Percentiles rank a stretch among this genome's conserved stretches.
Evolutionary conservation across 2,329 filamentous ascomycete genomes (phyloP).

Genomic region (Dothidotthia symphoricarpi): DNA sequence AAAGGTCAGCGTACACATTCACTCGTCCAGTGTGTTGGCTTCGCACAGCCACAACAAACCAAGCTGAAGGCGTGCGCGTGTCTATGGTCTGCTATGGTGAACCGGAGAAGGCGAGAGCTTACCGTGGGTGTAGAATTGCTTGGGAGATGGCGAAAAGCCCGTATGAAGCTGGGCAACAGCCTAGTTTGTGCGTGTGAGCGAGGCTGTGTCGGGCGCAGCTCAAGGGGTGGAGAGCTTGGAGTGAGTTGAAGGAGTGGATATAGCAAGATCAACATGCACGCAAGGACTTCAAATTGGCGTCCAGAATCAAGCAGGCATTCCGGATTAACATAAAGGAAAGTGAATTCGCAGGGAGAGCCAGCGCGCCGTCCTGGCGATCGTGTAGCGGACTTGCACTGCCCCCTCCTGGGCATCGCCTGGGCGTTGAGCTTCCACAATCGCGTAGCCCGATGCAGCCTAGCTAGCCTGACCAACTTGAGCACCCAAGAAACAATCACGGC

Average conservation of each 20-base stretch:
- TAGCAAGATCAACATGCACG: background rate
- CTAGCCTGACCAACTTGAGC: too few relatives aligned
- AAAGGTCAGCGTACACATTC: background rate
- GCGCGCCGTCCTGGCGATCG: too few relatives aligned
- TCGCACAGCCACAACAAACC: conserved; percentile 6
- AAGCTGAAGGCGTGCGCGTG: conserved; percentile 6
- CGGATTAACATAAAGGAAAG: too few relatives aligned
- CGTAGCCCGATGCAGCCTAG: too few relatives aligned
- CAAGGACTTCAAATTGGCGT: background rate
- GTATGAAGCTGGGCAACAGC: conserved; percentile 4
- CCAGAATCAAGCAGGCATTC: too few relatives aligned
- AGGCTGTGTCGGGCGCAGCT: conserved; percentile 7
- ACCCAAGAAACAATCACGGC: background rate
- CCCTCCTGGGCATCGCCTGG: too few relatives aligned
- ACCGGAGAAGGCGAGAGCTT: conserved; percentile 7
- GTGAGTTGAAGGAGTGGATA: background rate
- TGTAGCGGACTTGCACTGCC: background rate
- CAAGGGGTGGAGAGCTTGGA: background rate
- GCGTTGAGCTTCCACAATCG: too few relatives aligned
- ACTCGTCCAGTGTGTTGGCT: background rate
- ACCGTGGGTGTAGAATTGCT: conserved; percentile 3
- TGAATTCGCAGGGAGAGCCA: too few relatives aligned
- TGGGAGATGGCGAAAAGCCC: conserved; percentile 10
- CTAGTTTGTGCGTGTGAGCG: background rate
- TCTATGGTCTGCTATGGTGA: background rate